A percentile compares a stretch with the other conserved stretches of the same genome.
Evolutionary conservation across 805 yeast species (phyloP).

Genomic region (Hyphopichia homilentoma): DNA sequence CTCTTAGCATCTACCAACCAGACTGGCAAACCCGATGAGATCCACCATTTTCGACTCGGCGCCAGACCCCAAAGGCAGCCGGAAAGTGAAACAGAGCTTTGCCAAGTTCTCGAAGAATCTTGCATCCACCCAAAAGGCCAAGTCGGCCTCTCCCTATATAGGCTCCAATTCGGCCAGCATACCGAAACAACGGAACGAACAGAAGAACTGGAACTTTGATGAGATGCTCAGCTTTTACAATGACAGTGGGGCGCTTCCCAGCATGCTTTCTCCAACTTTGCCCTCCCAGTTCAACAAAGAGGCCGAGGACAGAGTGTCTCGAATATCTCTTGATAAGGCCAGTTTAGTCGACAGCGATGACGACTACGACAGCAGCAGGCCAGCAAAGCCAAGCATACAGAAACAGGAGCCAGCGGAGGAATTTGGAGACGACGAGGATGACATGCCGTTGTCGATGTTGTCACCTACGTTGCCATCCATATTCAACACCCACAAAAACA

Average conservation of each 20-base stretch:
- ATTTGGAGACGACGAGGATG: slow-evolving; percentile 16
- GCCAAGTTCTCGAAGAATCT: slow-evolving; percentile 2
- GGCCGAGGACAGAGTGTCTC: not conserved
- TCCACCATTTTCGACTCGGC: slow-evolving; percentile 24
- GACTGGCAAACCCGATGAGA: too few relatives aligned
- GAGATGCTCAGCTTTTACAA: slow-evolving; percentile 33
- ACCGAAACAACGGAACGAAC: not conserved
- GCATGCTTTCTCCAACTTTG: slow-evolving; percentile 36
- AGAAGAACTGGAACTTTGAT: slow-evolving; percentile 33
- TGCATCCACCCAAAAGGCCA: slow-evolving; percentile 8
- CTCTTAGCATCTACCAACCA: too few relatives aligned
- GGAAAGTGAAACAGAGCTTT: not conserved
- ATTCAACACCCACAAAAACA: slow-evolving; percentile 7
- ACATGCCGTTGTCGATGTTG: slow-evolving; percentile 26
- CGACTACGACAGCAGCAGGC: not conserved
- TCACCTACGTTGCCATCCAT: slow-evolving; percentile 32
- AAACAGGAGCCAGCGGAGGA: not conserved
- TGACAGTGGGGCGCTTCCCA: slow-evolving; percentile 31
- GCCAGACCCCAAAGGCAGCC: slow-evolving; percentile 1
- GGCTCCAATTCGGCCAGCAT: slow-evolving; percentile 1
- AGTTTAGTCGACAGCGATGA: slow-evolving; percentile 1
- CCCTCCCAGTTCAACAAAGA: slow-evolving; percentile 15
- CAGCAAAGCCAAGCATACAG: not conserved
- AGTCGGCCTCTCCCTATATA: slow-evolving; percentile 15
- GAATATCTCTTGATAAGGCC: not conserved